Base-by-base conservation (phyloP, 2,329 filamentous ascomycete genomes). In the Beauveria sp. region DNA sequence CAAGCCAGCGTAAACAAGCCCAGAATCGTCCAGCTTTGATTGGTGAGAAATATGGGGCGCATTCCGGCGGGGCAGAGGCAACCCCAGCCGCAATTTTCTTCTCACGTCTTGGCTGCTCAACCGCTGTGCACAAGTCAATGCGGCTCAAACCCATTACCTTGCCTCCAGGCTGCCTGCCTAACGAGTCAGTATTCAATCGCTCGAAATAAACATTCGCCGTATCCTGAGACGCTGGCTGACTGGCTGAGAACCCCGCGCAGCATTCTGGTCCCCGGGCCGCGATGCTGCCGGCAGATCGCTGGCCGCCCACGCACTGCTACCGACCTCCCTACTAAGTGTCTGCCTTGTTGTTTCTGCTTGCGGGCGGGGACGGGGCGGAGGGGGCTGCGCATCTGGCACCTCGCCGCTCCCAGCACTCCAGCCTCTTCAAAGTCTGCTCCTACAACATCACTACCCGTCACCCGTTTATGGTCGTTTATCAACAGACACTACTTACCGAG, bases 11-110 rank as follows among this genome's bases (percentile, higher is more conserved):
- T 30, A 48, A 44, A 53, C 47, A 44, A 59, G 48, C 14, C 48
- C 40, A 46, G 48, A 48, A 46, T 53, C 37, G 12, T 26, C 40
- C 16, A 5, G 5, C 3, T 14, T 3, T 37, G 48, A 59, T 59
- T 59, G 48, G 56, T 9, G 9, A 1, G 6, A 5, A 6, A 9
- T 22, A 16, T 46, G 56, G 56, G 56, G 34, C 37, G 6, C 26
- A 37, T 41, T 59, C 47, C 56, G 56, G 56, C 56, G 56, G 56
- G 40, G 56, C 56, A 59, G 24, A 59, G 34, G 56, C 47, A 44
- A 40, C 40, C 55, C 56, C 24, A 41, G 46, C 56, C 56, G 56
- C 56, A 51, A 18, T 59, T 53, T 59, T 59, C 46, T 59, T 20
- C 14, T 53, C 16, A 20, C 20, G 22, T 10, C 34, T 26, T 41